Conservation (phyloP, 352 stramenopile species). For the Albugo laibachii region DNA sequence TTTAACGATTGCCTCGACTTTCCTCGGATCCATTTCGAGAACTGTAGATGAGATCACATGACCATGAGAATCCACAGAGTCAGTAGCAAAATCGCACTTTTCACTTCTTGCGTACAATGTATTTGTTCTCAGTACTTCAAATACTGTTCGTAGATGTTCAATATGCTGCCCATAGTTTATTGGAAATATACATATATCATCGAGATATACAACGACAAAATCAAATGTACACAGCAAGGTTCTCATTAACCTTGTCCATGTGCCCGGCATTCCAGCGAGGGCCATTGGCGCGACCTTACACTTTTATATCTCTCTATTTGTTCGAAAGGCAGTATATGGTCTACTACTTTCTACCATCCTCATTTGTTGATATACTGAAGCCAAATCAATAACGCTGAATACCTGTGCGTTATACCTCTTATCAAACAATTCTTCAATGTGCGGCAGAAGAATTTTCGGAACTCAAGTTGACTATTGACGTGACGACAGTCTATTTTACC, state of each 20-base stretch:
- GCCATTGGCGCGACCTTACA: too few species aligned
- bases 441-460: constrained; percentile 6
- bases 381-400: constrained; percentile 3
- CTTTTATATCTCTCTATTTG: constrained; percentile 1
- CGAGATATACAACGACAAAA: constrained; percentile 3
- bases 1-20: neutral
- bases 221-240: too few species aligned
- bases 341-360: neutral
- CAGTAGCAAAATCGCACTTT: constrained; percentile 3
- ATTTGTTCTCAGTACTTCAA: neutral
- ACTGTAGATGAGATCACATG: constrained; percentile 2
- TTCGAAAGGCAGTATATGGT: constrained; percentile 3
- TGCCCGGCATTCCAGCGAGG: constrained; percentile 3
- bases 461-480: constrained; percentile 6
- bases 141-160: neutral
- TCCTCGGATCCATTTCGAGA: neutral
- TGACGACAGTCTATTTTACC: constrained; percentile 5
- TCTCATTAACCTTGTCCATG: constrained; percentile 2
- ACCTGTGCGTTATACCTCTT: neutral
- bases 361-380: constrained; percentile 7
- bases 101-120: constrained; percentile 1
- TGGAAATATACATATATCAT: constrained; percentile 3
- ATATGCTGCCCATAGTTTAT: neutral
- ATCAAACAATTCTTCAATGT: constrained; percentile 11
- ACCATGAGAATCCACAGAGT: neutral